Conservation (phyloP, 768 basidiomycete genomes). For the Mycena albidolilacea region DNA sequence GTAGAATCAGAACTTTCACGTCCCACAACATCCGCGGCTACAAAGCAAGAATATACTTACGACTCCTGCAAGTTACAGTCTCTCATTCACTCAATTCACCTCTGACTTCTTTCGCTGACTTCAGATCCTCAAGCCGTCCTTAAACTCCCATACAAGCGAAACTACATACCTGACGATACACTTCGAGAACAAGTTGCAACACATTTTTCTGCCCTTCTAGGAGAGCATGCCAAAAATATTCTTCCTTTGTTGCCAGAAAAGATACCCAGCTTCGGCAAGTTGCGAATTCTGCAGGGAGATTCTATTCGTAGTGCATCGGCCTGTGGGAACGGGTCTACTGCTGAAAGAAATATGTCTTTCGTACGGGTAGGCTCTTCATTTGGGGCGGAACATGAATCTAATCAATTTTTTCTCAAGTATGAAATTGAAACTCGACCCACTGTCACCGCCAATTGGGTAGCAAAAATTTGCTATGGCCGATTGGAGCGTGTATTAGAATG, state of each 20-base stretch:
- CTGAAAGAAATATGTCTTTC: background rate
- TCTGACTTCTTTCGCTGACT: background rate
- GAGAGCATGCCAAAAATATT: background rate
- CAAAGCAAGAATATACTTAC: background rate
- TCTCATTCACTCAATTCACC: background rate
- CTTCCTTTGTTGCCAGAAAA: background rate
- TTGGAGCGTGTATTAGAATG: background rate
- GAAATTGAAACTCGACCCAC: background rate
- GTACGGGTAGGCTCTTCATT: background rate
- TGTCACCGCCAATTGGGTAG: background rate
- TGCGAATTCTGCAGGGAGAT: background rate
- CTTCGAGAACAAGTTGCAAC: background rate
- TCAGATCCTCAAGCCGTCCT: background rate
- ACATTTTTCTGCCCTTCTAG: background rate
- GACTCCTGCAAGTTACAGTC: background rate
- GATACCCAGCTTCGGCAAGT: background rate
- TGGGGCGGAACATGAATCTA: background rate
- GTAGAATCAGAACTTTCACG: background rate
- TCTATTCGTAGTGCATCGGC: background rate
- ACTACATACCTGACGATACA: background rate
- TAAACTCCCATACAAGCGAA: background rate
- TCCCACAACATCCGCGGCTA: background rate
- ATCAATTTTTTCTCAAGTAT: background rate
- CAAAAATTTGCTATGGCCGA: background rate
- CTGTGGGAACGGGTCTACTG: background rate